Conservation (phyloP, 2,329 filamentous ascomycete species). For the Drechmeria coniospora region DNA sequence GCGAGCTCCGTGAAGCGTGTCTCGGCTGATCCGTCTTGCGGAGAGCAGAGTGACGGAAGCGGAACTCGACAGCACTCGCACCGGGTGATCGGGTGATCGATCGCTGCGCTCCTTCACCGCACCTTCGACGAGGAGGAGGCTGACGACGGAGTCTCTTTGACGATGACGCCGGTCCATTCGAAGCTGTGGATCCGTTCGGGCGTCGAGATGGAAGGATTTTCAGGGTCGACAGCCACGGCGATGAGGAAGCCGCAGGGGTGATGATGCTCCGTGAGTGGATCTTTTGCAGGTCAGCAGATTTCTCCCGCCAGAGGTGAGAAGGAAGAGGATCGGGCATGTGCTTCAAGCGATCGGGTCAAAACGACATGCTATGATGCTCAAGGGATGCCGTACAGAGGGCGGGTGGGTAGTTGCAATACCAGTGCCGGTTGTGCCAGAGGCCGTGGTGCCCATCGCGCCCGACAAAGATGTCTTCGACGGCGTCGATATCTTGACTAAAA, state of each 20-base stretch:
- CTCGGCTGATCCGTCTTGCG: no score
- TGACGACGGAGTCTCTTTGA: slow-evolving; percentile 6
- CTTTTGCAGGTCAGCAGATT: slow-evolving; percentile 4
- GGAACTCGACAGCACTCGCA: no score
- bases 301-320: not conserved
- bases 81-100: no score
- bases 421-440: slow-evolving; percentile 12
- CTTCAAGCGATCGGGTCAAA: no score
- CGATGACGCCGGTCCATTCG: slow-evolving; percentile 11
- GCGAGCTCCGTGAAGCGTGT: no score
- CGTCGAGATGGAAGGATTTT: slow-evolving; percentile 14
- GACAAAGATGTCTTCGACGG: slow-evolving; percentile 10
- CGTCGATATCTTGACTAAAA: slow-evolving; percentile 10
- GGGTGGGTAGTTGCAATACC: slow-evolving; percentile 9
- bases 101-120: no score
- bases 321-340: no score
- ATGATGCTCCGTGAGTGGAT: slow-evolving; percentile 10
- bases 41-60: no score
- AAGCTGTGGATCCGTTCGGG: slow-evolving; percentile 9
- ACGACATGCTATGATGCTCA: no score
- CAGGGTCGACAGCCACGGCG: slow-evolving; percentile 16
- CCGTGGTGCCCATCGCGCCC: slow-evolving; percentile 5
- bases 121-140: not conserved
- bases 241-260: slow-evolving; percentile 18
- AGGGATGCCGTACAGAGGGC: slow-evolving; percentile 12